phyloP scores from a whole-genome alignment of 441 rosid species.

The Euphorbia schlechtendalii region DNA sequence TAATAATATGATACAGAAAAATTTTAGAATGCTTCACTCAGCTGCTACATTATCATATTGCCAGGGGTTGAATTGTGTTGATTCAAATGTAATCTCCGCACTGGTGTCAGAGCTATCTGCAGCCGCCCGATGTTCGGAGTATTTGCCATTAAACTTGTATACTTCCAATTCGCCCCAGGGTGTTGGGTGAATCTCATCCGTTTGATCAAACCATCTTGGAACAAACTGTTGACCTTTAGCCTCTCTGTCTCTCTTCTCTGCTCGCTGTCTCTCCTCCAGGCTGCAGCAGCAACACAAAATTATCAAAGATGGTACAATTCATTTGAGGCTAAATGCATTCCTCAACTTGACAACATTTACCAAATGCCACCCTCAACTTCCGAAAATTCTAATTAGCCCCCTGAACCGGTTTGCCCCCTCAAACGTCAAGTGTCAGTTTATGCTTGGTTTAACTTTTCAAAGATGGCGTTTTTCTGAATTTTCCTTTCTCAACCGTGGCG shows the following conservation, averaged over 20 bases:
- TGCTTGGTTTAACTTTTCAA: too few species aligned
- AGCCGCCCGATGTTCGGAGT: conserved; percentile 51
- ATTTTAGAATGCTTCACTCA: conserved; percentile 24
- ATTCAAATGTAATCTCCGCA: conserved; percentile 34
- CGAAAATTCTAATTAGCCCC: too few species aligned
- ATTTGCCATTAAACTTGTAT: conserved; percentile 81
- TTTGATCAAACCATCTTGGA: conserved; percentile 83
- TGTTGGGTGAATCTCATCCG: conserved; percentile 65
- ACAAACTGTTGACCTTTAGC: conserved; percentile 55
- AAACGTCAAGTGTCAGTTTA: too few species aligned
- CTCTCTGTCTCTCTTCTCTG: conserved; percentile 79
- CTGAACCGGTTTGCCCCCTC: too few species aligned
- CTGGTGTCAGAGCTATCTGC: conserved; percentile 40
- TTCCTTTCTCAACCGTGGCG: too few species aligned
- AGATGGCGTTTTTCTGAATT: too few species aligned
- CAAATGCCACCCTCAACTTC: too few species aligned
- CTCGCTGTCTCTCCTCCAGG: conserved; percentile 95
- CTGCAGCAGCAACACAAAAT: too few species aligned
- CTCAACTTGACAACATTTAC: too few species aligned
- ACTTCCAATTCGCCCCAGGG: conserved; percentile 99
- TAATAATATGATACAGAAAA: conserved; percentile 16
- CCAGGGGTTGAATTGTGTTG: conserved; percentile 32
- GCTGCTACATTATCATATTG: conserved; percentile 41
- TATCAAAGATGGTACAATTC: too few species aligned
- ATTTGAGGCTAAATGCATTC: too few species aligned